Percentiles rank a stretch among this genome's conserved stretches.
These are phyloP conservation scores for Mycosphaerella sp. DNA, from an alignment of 2,329 filamentous ascomycete species.

Conservation along the genomic window DNA sequence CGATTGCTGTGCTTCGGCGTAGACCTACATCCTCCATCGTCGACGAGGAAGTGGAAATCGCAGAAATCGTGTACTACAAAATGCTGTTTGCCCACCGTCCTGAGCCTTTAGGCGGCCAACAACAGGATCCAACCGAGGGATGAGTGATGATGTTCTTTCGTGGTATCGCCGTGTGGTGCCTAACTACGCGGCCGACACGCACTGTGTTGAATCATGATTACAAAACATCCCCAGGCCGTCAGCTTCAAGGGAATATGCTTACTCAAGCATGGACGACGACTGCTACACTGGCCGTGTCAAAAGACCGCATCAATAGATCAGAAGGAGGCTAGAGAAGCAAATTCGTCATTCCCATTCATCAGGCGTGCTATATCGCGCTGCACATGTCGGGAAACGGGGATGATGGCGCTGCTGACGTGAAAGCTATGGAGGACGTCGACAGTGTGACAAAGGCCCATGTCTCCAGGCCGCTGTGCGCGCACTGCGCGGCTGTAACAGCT, in stretches of 20 bases:
- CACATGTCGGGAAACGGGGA: neutral
- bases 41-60: slow-evolving; percentile 62
- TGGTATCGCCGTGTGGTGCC: neutral
- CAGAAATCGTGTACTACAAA: slow-evolving; percentile 83
- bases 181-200: neutral
- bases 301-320: neutral
- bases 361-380: neutral
- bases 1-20: slow-evolving; percentile 70
- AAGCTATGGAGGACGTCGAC: too few species aligned
- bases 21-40: slow-evolving; percentile 24
- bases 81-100: slow-evolving; percentile 76
- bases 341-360: neutral
- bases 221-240: neutral
- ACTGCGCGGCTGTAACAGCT: too few species aligned
- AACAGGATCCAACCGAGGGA: neutral
- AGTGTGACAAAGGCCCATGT: too few species aligned
- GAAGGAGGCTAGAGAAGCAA: neutral
- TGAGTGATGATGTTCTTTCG: neutral
- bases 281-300: neutral
- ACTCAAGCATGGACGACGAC: neutral
- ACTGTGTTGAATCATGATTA: neutral
- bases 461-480: too few species aligned
- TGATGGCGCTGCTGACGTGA: too few species aligned
- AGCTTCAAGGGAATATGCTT: neutral
- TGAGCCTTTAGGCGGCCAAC: slow-evolving; percentile 54